Percentiles rank a stretch among this genome's conserved stretches.
These are phyloP conservation scores for Avena insularis DNA, from an alignment of 176 grass and related monocot genomes.

Conservation along the genomic window DNA sequence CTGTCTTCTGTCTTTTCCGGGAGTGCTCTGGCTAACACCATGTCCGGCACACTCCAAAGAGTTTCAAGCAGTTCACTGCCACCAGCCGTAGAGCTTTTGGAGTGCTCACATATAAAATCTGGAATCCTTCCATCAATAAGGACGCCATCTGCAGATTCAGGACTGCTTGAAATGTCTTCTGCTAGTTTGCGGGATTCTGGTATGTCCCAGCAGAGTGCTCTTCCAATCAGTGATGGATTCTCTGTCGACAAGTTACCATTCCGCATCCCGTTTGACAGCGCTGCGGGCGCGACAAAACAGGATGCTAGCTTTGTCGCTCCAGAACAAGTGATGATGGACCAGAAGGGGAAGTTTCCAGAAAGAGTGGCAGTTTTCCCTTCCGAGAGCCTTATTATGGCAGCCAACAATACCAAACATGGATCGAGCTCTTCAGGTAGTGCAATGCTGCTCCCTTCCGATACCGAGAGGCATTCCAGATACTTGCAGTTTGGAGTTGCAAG, in stretches of 20 bases:
- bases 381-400: conserved; percentile 35
- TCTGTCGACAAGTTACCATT: conserved; percentile 46
- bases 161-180: conserved; percentile 46
- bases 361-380: conserved; percentile 37
- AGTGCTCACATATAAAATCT: conserved; percentile 48
- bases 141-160: conserved; percentile 37
- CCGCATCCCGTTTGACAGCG: conserved; percentile 43
- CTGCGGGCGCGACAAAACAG: conserved; percentile 32
- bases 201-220: conserved; percentile 46
- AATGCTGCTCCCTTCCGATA: conserved; percentile 39
- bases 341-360: conserved; percentile 42
- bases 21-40: conserved; percentile 47
- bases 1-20: conserved; percentile 50
- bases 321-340: conserved; percentile 29
- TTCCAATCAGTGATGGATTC: conserved; percentile 50
- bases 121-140: conserved; percentile 46
- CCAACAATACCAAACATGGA: conserved; percentile 45
- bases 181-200: conserved; percentile 44
- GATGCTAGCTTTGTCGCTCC: conserved; percentile 37
- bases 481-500: conserved; percentile 60
- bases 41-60: conserved; percentile 51
- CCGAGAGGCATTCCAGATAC: conserved; percentile 48
- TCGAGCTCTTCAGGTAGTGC: conserved; percentile 52
- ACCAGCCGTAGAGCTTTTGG: conserved; percentile 48
- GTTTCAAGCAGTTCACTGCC: conserved; percentile 49